These are phyloP conservation scores for Plasmodium vinckei DNA, from an alignment of 169 alveolate species.

Conservation along the genomic window DNA sequence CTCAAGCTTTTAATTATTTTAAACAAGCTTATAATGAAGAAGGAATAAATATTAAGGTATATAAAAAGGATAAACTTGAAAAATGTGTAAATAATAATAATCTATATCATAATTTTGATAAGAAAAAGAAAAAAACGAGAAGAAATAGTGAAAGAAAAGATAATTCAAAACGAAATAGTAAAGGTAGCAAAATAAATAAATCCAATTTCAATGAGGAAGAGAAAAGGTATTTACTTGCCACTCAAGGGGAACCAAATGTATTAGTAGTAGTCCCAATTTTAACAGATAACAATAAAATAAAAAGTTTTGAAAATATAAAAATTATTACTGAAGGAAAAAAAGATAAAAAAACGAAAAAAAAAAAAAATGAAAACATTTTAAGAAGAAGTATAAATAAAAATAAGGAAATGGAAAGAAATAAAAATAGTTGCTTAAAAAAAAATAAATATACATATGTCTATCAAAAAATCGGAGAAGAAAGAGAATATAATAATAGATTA, in stretches of 20 bases:
- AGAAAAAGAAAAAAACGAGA: no score
- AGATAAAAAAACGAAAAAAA: constrained; percentile 17
- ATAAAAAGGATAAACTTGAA: neutral
- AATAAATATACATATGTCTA: no score
- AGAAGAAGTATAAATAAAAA: constrained; percentile 54
- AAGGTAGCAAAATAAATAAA: no score
- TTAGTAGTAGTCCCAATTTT: neutral
- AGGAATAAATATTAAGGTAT: constrained; percentile 25
- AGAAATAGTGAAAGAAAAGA: no score
- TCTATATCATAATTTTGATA: no score
- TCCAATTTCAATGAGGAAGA: no score
- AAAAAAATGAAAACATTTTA: constrained; percentile 37
- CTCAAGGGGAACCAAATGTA: neutral
- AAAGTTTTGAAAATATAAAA: neutral
- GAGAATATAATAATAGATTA: constrained; percentile 10
- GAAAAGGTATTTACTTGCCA: no score
- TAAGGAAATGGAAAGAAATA: neutral
- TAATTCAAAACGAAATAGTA: no score
- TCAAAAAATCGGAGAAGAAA: neutral
- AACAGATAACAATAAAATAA: neutral
- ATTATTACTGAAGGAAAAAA: constrained; percentile 9
- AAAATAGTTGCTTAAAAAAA: neutral
- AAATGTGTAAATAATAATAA: neutral
- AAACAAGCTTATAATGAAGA: constrained; percentile 67
- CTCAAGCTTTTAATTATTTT: constrained; percentile 55